phyloP scores from a whole-genome alignment of 768 basidiomycete species.

The Psilocybe cyanescens region DNA sequence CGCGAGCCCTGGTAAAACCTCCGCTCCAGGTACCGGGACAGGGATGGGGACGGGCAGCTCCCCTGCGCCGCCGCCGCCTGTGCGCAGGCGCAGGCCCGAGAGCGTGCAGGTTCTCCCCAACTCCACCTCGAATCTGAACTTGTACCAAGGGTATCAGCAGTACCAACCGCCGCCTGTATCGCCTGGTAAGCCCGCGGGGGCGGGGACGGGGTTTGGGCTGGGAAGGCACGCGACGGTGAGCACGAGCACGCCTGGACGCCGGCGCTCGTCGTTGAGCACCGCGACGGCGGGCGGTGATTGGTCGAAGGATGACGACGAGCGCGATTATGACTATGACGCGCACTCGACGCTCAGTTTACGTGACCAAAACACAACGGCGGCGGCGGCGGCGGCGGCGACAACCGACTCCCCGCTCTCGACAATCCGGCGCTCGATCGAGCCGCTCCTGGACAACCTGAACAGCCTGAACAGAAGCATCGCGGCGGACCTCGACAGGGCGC shows the following conservation, averaged over 20 bases:
- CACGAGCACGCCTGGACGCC: conserved; percentile 5
- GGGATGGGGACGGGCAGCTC: conserved; percentile 24
- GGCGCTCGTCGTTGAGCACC: conserved; percentile 16
- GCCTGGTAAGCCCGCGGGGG: background rate
- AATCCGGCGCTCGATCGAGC: conserved; percentile 50
- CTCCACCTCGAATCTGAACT: too few relatives aligned
- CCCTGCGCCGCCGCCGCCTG: conserved; percentile 38
- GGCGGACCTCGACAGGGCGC: conserved; percentile 63
- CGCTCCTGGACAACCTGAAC: conserved; percentile 27
- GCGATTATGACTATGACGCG: background rate
- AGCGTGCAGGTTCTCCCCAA: conserved; percentile 54
- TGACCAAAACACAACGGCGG: too few relatives aligned
- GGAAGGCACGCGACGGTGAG: background rate
- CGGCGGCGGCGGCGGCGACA: too few relatives aligned
- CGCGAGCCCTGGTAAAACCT: background rate
- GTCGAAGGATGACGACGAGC: too few relatives aligned
- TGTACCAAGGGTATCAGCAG: background rate
- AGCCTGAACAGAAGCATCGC: conserved; percentile 19
- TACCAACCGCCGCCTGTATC: background rate
- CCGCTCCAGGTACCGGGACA: background rate
- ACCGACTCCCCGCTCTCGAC: conserved; percentile 5
- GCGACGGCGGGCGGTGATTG: too few relatives aligned
- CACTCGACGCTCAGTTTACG: background rate
- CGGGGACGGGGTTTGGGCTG: background rate
- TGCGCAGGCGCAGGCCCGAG: conserved; percentile 60